Conservation (phyloP, 1,139 yeast species). For the Hansenula lynferdii region DNA sequence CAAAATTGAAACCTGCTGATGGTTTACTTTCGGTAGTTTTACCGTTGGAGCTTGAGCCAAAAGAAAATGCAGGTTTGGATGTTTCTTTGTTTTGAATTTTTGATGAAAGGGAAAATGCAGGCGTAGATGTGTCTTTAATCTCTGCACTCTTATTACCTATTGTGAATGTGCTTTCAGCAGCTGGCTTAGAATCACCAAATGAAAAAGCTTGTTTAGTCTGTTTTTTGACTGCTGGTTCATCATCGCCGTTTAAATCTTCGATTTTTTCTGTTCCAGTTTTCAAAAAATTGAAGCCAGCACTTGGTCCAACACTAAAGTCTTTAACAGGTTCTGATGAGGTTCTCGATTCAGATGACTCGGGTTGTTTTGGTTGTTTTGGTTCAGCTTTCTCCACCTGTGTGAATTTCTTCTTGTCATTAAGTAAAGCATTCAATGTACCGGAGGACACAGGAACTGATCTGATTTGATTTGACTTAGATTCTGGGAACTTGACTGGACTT, state of each 20-base stretch:
- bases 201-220: neutral
- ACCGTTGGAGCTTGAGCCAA: neutral
- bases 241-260: neutral
- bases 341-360: too few relatives aligned
- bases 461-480: constrained; percentile 3
- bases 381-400: constrained; percentile 7
- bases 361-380: neutral
- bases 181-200: neutral
- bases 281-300: constrained; percentile 24
- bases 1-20: neutral
- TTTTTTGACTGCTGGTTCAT: neutral
- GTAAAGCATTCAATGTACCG: constrained; percentile 11
- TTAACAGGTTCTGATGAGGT: constrained; percentile 1
- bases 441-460: constrained; percentile 5
- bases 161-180: neutral
- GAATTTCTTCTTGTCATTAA: constrained; percentile 11
- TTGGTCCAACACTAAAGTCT: constrained; percentile 16
- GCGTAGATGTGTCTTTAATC: constrained; percentile 4
- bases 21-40: neutral
- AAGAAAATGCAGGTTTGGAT: constrained; percentile 7
- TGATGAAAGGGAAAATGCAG: constrained; percentile 13
- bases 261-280: constrained; percentile 2
- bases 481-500: constrained; percentile 18
- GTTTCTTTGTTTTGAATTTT: neutral
- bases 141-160: neutral